phyloP scores from a whole-genome alignment of 202 grass and related monocot species.

The Carex sylvatica region DNA sequence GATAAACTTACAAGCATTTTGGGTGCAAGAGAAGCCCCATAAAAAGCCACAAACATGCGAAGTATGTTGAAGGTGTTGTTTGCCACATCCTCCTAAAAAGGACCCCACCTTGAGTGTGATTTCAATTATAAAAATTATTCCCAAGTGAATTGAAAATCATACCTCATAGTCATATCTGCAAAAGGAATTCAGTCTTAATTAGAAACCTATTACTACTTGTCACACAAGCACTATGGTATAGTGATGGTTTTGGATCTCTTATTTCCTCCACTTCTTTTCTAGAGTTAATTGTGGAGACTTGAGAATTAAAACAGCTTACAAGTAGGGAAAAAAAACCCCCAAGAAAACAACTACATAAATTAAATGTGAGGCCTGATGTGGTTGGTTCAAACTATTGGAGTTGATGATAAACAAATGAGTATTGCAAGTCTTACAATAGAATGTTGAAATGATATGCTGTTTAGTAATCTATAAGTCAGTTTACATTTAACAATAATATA shows the following conservation, averaged over 20 bases:
- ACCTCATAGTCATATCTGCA: conserved; percentile 99
- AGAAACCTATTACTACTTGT: not conserved
- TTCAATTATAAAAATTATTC: not conserved
- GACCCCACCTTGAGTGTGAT: not conserved
- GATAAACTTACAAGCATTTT: conserved; percentile 70
- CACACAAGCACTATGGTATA: not conserved
- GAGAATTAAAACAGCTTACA: not conserved
- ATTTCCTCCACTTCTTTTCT: not conserved
- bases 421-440: not conserved
- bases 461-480: not conserved
- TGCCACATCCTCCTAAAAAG: conserved; percentile 63
- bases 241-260: not conserved
- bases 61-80: conserved; percentile 79
- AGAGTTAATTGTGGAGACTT: not conserved
- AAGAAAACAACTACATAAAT: not conserved
- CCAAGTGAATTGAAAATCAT: conserved; percentile 26
- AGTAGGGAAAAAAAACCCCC: not conserved
- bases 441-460: not conserved
- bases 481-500: not conserved
- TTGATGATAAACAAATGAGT: not conserved
- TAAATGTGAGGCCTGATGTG: not conserved
- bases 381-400: no score
- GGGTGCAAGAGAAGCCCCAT: conserved; percentile 78
- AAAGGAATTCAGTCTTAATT: not conserved
- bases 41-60: conserved; percentile 74